Base-by-base conservation (phyloP, 1,284 basidiomycete species). In the Afroboletus lepidellus region DNA sequence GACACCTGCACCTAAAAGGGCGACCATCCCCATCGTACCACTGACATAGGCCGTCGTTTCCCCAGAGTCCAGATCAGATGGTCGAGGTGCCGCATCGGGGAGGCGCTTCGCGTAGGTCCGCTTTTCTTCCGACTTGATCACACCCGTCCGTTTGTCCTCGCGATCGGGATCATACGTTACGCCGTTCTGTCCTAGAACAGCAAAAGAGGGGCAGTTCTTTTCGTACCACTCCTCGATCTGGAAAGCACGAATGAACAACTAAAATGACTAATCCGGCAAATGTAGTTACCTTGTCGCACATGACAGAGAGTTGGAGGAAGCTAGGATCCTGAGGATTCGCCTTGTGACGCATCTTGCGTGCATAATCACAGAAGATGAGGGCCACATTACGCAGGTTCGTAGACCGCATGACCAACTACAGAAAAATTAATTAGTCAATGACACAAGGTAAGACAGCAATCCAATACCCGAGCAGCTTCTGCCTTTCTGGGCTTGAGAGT, bases 401-500 rank as follows among this genome's bases (percentile, higher is more conserved):
- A 5, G 93, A 89, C 23, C 79, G 78, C 81, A 95, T 89, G 62
- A 99, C 96, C 53, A 99, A 78, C 89, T 95, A 61, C 6, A 2
- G 15, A 50, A 21, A 36, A 44, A 15, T 13, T 24, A n/a, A 51
- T 50, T 50, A 50, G 32, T 50, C 3, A 11, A 20, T 32, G 0
- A 24, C 13, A 11, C 20, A 4, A 16, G 1, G n/a, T 18, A 29
- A 20, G 15, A 21, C 2, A 9, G 21, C 21, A 34, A 42, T 73
- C 81, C 2, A 52, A 54, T 60, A 94, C 93, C 62, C 76, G 67
- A 5, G 94, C 92, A 30, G 95, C 94, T 61, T 90, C 83, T 1
- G 92, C 92, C 69, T 95, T 96, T 52, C 96, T 83, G 63, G 99
- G 98, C 75, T 99, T 98, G 70, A 98, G 87, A 65, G 97, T 97